These are phyloP conservation scores for Maudiozyma humilis DNA, from an alignment of 1,139 yeast species.

Conservation along the genomic window DNA sequence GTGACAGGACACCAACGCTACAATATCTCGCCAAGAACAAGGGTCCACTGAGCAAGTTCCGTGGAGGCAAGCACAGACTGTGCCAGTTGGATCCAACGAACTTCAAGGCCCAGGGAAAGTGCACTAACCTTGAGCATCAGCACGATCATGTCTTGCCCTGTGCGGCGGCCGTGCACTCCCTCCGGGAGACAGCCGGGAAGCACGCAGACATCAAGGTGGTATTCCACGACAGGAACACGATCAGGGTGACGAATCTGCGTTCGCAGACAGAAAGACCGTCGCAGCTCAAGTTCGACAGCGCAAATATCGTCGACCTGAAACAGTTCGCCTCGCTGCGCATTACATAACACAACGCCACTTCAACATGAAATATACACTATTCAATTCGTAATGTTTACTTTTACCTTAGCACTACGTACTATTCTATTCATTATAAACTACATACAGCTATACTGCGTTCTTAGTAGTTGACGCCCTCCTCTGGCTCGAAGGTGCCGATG, in stretches of 20 bases:
- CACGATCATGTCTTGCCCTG: conserved; percentile 13
- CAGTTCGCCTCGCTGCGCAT: conserved; percentile 4
- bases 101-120: background rate
- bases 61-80: conserved; percentile 24
- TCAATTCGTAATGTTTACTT: too few relatives aligned
- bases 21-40: conserved; percentile 21
- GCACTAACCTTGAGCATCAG: background rate
- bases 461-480: conserved; percentile 25
- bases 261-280: conserved; percentile 6
- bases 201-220: conserved; percentile 28
- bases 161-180: conserved; percentile 19
- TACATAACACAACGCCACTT: too few relatives aligned
- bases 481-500: conserved; percentile 50
- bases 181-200: conserved; percentile 19
- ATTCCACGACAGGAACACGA: conserved; percentile 25
- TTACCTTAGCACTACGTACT: too few relatives aligned
- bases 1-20: conserved; percentile 23
- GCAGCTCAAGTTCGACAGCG: conserved; percentile 8
- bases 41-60: conserved; percentile 18
- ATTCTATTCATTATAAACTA: background rate
- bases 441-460: background rate
- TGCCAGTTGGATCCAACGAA: conserved; percentile 15
- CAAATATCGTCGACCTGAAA: conserved; percentile 12
- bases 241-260: conserved; percentile 17
- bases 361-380: too few relatives aligned